Evolutionary conservation across 192 early-diverging fungal genomes (phyloP).

Genomic region (Coemansia sp.): DNA sequence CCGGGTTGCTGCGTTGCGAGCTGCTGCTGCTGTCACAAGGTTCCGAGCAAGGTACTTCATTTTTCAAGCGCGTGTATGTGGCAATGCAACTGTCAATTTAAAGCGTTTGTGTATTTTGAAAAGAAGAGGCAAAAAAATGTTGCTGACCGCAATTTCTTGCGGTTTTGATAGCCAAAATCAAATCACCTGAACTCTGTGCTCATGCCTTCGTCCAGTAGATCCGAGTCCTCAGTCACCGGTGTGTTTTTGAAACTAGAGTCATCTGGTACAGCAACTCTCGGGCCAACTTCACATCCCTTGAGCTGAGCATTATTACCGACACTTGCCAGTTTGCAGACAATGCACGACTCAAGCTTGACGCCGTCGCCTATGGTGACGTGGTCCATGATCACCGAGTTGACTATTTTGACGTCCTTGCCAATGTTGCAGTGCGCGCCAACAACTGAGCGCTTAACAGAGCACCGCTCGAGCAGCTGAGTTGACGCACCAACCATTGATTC

Average conservation of each 20-base stretch:
- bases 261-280: conserved; percentile 21
- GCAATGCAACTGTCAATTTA: neutral
- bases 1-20: neutral
- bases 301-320: conserved; percentile 72
- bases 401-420: conserved; percentile 94
- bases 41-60: conserved; percentile 34
- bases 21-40: conserved; percentile 14
- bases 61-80: neutral
- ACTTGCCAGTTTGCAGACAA: conserved; percentile 81
- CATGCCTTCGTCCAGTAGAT: conserved; percentile 16
- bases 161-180: neutral
- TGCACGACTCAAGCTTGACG: conserved; percentile 83
- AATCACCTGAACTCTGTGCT: conserved; percentile 22
- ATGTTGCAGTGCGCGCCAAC: conserved; percentile 93
- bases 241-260: conserved; percentile 14
- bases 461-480: conserved; percentile 86
- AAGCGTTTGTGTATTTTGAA: neutral
- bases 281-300: conserved; percentile 79
- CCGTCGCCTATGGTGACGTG: conserved; percentile 91
- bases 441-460: conserved; percentile 90
- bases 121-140: neutral
- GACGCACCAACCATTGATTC: conserved; percentile 91
- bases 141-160: neutral
- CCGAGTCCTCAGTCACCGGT: conserved; percentile 7
- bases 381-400: conserved; percentile 96